A percentile compares a stretch with the other conserved stretches of the same genome.
These are phyloP conservation scores for Amanita phalloides DNA, from an alignment of 768 basidiomycete species.

Conservation along the genomic window DNA sequence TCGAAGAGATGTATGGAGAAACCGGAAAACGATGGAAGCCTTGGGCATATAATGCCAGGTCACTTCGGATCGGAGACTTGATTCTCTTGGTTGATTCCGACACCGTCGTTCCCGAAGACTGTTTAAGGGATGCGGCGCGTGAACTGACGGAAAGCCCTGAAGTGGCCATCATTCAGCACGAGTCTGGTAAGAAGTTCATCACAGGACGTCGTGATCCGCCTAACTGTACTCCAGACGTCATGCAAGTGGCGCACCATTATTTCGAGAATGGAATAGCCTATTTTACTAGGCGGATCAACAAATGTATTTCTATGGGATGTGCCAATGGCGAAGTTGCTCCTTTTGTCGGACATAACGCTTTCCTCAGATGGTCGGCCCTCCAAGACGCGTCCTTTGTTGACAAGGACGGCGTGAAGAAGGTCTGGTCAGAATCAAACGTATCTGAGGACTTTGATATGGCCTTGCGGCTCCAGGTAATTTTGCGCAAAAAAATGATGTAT, in stretches of 20 bases:
- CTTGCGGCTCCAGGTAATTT: conserved; percentile 39
- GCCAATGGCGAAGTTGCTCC: conserved; percentile 78
- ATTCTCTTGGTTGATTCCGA: conserved; percentile 80
- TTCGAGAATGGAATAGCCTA: conserved; percentile 87
- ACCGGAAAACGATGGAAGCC: conserved; percentile 52
- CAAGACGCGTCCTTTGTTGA: conserved; percentile 80
- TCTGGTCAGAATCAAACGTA: conserved; percentile 78
- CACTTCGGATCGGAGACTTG: conserved; percentile 67
- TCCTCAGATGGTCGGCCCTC: conserved; percentile 81
- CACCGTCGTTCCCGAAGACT: conserved; percentile 77
- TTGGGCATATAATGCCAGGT: conserved; percentile 68
- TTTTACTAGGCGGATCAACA: conserved; percentile 83
- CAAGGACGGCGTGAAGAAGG: conserved; percentile 52
- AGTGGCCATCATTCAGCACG: conserved; percentile 85
- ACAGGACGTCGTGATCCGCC: not conserved
- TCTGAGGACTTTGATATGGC: conserved; percentile 85
- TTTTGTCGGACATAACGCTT: conserved; percentile 84
- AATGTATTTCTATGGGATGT: conserved; percentile 67
- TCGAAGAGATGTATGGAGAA: conserved; percentile 62
- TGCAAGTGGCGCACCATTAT: conserved; percentile 84
- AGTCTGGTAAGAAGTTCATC: conserved; percentile 46
- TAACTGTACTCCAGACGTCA: conserved; percentile 43
- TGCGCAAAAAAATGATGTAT: not conserved
- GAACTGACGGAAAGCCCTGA: conserved; percentile 77
- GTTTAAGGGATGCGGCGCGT: conserved; percentile 81